Base-by-base conservation (phyloP, 345 rosid species). In the Reutealis trisperma region DNA sequence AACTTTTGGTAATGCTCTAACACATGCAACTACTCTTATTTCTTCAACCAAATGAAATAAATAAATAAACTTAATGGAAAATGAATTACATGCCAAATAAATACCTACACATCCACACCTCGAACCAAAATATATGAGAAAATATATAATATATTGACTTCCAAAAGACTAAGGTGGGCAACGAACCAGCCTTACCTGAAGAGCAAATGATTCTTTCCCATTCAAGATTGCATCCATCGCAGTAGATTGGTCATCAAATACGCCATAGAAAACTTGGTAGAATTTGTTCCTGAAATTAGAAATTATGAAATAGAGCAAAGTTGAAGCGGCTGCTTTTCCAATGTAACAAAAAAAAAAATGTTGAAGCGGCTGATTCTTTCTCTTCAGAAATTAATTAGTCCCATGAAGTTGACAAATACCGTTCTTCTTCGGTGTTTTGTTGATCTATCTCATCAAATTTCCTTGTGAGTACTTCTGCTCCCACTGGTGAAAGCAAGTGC, bases 371-470 rank as follows among this genome's bases (percentile, higher is more conserved):
- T 47, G 1, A 61, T 67, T 63, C 76, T 44, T 25, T 54, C 47
- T 12, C 47, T 62, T 27, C 21, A 70, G 67, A 22, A 73, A 83
- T 21, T 21, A 37, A 45, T 10, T n/a, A 47, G 24, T 2, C 54
- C 45, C 19, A 60, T 41, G 67, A 59, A 75, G 58, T 44, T 18
- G 54, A 70, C 42, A 67, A 72, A 64, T 85, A 90, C 96, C 94
- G 80, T 66, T 89, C 86, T 83, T 87, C 90, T 84, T 92, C 93
- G 77, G 85, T 73, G 75, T 70, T 80, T 79, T 82, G 81, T 71
- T 84, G 89, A 78, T 92, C 96, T 22, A 92, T 88, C 81, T 90
- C 92, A 63, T 95, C 97, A 83, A 93, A 93, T 77, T 92, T 95
- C 77, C 84, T 84, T 10, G 96, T 88, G 64, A 93, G 91, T 79